phyloP scores from a whole-genome alignment of 2,329 filamentous ascomycete genomes.

The Bipolaris gigantea region DNA sequence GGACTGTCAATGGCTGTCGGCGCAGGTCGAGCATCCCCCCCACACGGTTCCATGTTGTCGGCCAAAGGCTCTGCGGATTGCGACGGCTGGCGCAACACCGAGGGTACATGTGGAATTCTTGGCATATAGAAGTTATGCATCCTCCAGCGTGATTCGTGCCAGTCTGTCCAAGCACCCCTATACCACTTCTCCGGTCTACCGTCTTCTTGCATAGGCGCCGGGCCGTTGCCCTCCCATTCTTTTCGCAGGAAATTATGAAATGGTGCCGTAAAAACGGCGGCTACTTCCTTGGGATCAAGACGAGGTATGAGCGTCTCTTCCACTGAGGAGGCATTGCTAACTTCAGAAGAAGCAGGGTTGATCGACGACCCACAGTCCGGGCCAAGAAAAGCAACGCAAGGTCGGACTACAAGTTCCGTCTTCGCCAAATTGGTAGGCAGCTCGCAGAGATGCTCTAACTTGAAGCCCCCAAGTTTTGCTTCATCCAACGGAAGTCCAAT shows the following conservation, averaged over 20 bases:
- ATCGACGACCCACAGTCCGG: constrained; percentile 35
- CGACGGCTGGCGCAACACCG: constrained; percentile 9
- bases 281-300: constrained; percentile 87
- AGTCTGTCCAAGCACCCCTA: constrained; percentile 77
- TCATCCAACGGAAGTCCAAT: constrained; percentile 82
- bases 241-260: constrained; percentile 78
- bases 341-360: constrained; percentile 9
- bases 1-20: constrained; percentile 45
- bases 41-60: constrained; percentile 12
- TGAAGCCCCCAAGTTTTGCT: constrained; percentile 70
- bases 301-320: constrained; percentile 75
- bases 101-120: constrained; percentile 20
- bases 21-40: constrained; percentile 42
- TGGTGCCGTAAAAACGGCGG: constrained; percentile 87
- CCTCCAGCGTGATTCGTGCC: constrained; percentile 76
- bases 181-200: constrained; percentile 71
- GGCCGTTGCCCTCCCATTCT: constrained; percentile 51
- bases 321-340: constrained; percentile 17
- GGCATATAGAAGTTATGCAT: constrained; percentile 95
- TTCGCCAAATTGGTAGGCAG: constrained; percentile 64
- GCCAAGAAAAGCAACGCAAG: constrained; percentile 62
- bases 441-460: constrained; percentile 83
- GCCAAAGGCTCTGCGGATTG: not conserved
- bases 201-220: constrained; percentile 45
- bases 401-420: constrained; percentile 54